Base-by-base conservation (phyloP, 2,329 filamentous ascomycete species). In the Claviceps arundinis region DNA sequence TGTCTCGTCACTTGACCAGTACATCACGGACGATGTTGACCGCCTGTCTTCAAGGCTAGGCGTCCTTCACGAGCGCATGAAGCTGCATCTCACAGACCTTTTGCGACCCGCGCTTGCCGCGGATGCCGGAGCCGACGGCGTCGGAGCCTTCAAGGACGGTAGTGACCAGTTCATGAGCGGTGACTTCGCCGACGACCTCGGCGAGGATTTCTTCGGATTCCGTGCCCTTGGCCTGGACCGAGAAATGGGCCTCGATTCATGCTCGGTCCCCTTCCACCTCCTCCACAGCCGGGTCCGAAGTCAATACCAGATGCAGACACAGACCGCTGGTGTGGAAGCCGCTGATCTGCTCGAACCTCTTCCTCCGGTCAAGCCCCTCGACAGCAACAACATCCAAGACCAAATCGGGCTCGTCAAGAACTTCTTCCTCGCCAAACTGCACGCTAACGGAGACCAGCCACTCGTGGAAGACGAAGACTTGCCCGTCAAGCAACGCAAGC, bases 151-250 rank as follows among this genome's bases (percentile, higher is more conserved):
- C 75, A 89, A 94, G 56, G 93, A 98, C 61, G 91, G 90, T 57
- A 95, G 89, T 67, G 93, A 98, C 57, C 93, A 97, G 64, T 98
- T 97, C 60, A 84, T 96, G 47, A 89, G 87, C 46, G 93, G 93
- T 56, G 93, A 98, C 67, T 98, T 98, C 65, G 93, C 93, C 0
- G 93, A 96, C 65, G 93, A 98, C 60, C 85, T 98, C 13, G 91
- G 90, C 55, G 93, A 98, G 72, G 93, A 98, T 70, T 98, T 96
- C 78, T 98, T 98, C 63, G 93, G 93, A 30, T 97, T 98, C 78
- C 90, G 89, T 64, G 90, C 95, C 55, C 80, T 98, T 46, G 93
- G 93, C 44, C 77, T 98, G 53, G 89, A 95, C 62, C 85, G 83
- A 60, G 93, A 98, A 65, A 85, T 97, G 64, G 90, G 90, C 17